Evolutionary conservation across 768 basidiomycete species (phyloP).

Genomic region (Fistulinella prunicolor): DNA sequence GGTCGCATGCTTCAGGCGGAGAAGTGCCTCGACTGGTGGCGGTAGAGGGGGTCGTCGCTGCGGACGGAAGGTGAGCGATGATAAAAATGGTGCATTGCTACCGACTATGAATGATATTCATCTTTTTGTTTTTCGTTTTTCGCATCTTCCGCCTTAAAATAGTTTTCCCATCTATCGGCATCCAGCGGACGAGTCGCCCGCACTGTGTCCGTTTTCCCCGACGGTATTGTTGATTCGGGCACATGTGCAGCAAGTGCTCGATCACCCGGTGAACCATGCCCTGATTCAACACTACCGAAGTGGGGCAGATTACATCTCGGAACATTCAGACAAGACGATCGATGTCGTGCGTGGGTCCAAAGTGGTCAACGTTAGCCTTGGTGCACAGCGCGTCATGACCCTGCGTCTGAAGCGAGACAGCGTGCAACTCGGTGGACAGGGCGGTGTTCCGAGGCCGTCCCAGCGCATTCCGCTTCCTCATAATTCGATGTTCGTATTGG

Average conservation of each 20-base stretch:
- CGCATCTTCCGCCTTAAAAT: neutral
- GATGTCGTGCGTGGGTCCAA: conserved; percentile 72
- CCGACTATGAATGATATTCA: conserved; percentile 3
- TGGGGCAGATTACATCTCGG: conserved; percentile 80
- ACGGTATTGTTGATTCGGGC: conserved; percentile 65
- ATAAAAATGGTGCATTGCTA: conserved; percentile 10
- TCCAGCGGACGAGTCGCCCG: conserved; percentile 76
- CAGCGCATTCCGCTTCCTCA: conserved; percentile 75
- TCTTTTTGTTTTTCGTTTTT: neutral
- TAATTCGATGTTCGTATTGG: conserved; percentile 82
- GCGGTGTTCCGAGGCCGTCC: conserved; percentile 35
- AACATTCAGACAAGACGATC: conserved; percentile 85
- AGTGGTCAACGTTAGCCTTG: conserved; percentile 80
- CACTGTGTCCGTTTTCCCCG: conserved; percentile 61
- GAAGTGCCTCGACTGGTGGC: conserved; percentile 68
- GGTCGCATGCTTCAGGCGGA: conserved; percentile 53
- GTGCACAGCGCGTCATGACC: conserved; percentile 74
- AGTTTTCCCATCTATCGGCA: conserved; percentile 82
- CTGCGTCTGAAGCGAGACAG: conserved; percentile 63
- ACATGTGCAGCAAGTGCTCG: conserved; percentile 54
- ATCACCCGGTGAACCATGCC: conserved; percentile 78
- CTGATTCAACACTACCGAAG: conserved; percentile 79
- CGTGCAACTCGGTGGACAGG: conserved; percentile 12
- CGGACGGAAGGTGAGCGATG: conserved; percentile 45
- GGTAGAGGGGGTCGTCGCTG: conserved; percentile 52